Evolutionary conservation across 306 rosid species (phyloP).

Genomic region (Crotalaria pallida): DNA sequence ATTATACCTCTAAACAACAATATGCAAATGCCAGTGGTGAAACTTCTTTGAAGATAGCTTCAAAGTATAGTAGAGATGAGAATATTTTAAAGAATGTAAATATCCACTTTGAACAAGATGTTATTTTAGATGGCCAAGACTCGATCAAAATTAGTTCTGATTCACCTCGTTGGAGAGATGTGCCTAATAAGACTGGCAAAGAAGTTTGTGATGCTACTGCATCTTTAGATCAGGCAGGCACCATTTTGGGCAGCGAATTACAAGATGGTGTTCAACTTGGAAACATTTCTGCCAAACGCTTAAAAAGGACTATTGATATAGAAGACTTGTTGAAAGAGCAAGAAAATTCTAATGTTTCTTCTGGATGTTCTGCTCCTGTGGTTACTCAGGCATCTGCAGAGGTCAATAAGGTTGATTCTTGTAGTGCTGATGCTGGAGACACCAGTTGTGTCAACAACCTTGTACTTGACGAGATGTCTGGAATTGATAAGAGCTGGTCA

Average conservation of each 20-base stretch:
- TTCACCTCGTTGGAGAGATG: slow-evolving; percentile 59
- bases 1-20: slow-evolving; percentile 18
- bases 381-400: slow-evolving; percentile 42
- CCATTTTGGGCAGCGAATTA: slow-evolving; percentile 27
- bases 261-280: slow-evolving; percentile 28
- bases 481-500: slow-evolving; percentile 45
- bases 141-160: slow-evolving; percentile 18
- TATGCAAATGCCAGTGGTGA: slow-evolving; percentile 22
- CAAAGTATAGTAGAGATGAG: slow-evolving; percentile 30
- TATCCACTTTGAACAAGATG: slow-evolving; percentile 24
- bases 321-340: slow-evolving; percentile 33
- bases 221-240: slow-evolving; percentile 26
- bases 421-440: slow-evolving; percentile 33
- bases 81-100: slow-evolving; percentile 11
- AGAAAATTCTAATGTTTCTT: slow-evolving; percentile 49
- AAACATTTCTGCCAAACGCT: slow-evolving; percentile 26
- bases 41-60: slow-evolving; percentile 23
- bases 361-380: slow-evolving; percentile 50
- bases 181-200: slow-evolving; percentile 47
- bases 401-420: slow-evolving; percentile 40
- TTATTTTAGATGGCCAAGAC: slow-evolving; percentile 23
- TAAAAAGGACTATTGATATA: slow-evolving; percentile 16
- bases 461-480: slow-evolving; percentile 54
- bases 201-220: slow-evolving; percentile 31
- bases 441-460: slow-evolving; percentile 34